Base-by-base conservation (phyloP, 2,329 filamentous ascomycete species). In the Cladosporium sp. region DNA sequence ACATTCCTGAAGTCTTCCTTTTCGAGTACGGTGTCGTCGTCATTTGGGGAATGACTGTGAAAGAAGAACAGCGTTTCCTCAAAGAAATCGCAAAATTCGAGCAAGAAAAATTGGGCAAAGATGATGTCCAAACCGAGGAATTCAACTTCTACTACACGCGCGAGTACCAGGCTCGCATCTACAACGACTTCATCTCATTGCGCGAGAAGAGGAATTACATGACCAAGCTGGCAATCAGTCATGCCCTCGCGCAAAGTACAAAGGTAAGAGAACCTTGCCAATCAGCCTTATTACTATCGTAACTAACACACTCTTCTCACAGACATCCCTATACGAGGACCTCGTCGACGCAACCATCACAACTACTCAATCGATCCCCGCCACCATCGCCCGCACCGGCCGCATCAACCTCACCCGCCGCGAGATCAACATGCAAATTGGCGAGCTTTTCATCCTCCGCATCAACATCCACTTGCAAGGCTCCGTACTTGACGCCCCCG, bases 91-190 rank as follows among this genome's bases (percentile, higher is more conserved):
- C 90, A 59, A 96, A 94, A 70, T 99, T 97, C 67, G 94, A 97
- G 74, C 84, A 86, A 40, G 93, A 96, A 71, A 96, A 96, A 73
- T 82, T 97, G 51, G 86, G 86, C 25, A 84, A 88, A 11, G 92
- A 96, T 70, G 91, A 96, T 66, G 87, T 96, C 30, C 93, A 99
- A 76, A 90, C 92, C 49, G 94, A 99, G 74, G 91, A 93, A 70
- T 99, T 99, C 82, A 99, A 99, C 74, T 99, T 97, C 74, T 99
- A 99, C 79, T 97, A 99, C 78, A 97, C 94, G 3, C 85, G 89
- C 68, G 93, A 97, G 72, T 99, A 99, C 73, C 95, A 99, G 76
- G 91, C 94, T 20, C 88, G 94, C 54, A 99, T 99, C 74, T 99
- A 99, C 82, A 99, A 99, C 75, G 94, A 99, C 75, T 99, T 99